Percentiles rank a stretch among this genome's conserved stretches.
phyloP scores from a whole-genome alignment of 768 basidiomycete genomes.

The Lepiota brunneoincarnata region DNA sequence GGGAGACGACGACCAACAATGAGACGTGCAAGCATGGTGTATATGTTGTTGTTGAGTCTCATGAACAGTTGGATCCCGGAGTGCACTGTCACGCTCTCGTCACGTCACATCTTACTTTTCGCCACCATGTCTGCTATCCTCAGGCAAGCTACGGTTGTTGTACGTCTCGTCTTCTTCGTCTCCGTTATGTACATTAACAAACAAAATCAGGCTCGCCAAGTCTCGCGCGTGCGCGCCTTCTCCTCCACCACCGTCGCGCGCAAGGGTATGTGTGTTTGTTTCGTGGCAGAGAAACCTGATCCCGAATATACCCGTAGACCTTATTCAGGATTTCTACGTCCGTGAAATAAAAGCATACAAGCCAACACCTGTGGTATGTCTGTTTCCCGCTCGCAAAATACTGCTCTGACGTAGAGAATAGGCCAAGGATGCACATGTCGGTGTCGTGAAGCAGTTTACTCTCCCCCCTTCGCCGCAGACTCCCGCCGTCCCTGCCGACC shows the following conservation, averaged over 20 bases:
- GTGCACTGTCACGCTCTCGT: constrained; percentile 29
- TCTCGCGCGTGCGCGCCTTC: constrained; percentile 52
- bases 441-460: constrained; percentile 78
- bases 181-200: not conserved
- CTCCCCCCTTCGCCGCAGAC: constrained; percentile 71
- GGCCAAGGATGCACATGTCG: constrained; percentile 90
- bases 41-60: constrained; percentile 14
- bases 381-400: not conserved
- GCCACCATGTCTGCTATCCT: constrained; percentile 68
- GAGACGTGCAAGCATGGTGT: constrained; percentile 39
- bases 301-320: constrained; percentile 62
- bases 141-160: constrained; percentile 53
- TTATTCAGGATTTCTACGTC: constrained; percentile 91
- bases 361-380: constrained; percentile 66
- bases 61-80: constrained; percentile 13
- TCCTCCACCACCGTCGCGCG: constrained; percentile 57
- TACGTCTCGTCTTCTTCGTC: constrained; percentile 25
- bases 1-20: constrained; percentile 42
- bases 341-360: constrained; percentile 90
- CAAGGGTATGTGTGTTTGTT: constrained; percentile 49
- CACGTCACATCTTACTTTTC: constrained; percentile 37
- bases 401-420: constrained; percentile 26
- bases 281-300: constrained; percentile 25
- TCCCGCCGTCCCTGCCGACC: constrained; percentile 75
- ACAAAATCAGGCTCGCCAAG: constrained; percentile 45